Conservation (phyloP, 306 rosid genomes). For the Prunus dulcis region DNA sequence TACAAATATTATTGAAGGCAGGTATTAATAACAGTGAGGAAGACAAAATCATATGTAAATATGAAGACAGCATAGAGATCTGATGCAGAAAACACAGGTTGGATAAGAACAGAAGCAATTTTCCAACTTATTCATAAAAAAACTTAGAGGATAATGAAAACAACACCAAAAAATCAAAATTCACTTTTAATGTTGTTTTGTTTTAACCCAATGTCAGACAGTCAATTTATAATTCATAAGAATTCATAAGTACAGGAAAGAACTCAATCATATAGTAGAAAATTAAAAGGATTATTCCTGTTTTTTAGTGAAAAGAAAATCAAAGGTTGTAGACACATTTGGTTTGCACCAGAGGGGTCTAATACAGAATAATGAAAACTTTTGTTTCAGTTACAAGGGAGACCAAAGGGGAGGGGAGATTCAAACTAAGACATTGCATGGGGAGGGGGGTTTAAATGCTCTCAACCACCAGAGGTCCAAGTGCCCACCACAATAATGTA, state of each 20-base stretch:
- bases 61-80: not conserved
- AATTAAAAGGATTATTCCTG: not conserved
- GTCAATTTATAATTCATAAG: not conserved
- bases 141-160: not conserved
- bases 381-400: too few species aligned
- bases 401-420: too few species aligned
- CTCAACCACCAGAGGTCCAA: not conserved
- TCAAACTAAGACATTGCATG: too few species aligned
- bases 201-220: not conserved
- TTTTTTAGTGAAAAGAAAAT: not conserved
- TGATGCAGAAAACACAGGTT: not conserved
- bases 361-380: too few species aligned
- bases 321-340: not conserved
- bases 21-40: not conserved
- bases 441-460: not conserved
- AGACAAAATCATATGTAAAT: not conserved
- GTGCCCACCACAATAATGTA: not conserved
- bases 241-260: not conserved
- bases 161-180: not conserved
- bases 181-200: not conserved
- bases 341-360: not conserved
- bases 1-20: not conserved
- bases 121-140: not conserved
- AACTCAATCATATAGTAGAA: not conserved
- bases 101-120: not conserved